Evolutionary conservation across 2,329 filamentous ascomycete genomes (phyloP), one percentile per base, ranked within the genome.

Genomic region (Aspergillus awamori): DNA sequence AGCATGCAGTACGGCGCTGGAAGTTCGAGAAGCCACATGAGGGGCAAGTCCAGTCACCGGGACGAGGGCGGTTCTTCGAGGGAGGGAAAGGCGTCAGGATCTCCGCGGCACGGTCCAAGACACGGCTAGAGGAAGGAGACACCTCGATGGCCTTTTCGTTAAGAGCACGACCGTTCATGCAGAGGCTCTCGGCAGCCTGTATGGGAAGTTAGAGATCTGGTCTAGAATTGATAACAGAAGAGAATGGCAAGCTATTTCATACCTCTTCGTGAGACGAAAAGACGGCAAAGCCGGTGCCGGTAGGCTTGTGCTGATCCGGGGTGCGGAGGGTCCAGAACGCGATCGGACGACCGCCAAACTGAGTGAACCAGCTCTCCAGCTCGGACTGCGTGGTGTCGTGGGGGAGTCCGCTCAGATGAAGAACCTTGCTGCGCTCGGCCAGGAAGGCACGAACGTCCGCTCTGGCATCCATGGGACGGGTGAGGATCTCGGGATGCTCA

Each of bases 101-200:
- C 70, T 97, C 95, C 61, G 93, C 91, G 59, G 95, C 95, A 69
- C 94, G 90, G 78, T 99, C 95, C 61, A 99, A 87, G 56, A 99
- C 95, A 61, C 95, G 89, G 80, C 92, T 96, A n/a, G 92, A 97
- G 8, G 94, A 98, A 8, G 95, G 95, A 4, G 95, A 97, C 61
- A 99, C 95, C 79, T 99, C 95, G 73, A 99, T 98, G 66, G 95
- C 95, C 83, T 98, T 98, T 79, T 99, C 95, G 74, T 98, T 99
- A 63, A 99, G 85, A 57, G 95, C 95, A 72, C 95, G 92, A 58
- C 95, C 95, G 73, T 99, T 99, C 95, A 99, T 99, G 82, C 95
- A 98, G 62, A 99, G 86, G 78, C 92, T 96, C 78, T 99, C 95
- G 53, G 95, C 95, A 70, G 95, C 95, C 94, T 70, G 63, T 15